Percentiles rank a stretch among this genome's conserved stretches.
Evolutionary conservation across 176 grass and related monocot genomes (phyloP).

Genomic region (Areca catechu): DNA sequence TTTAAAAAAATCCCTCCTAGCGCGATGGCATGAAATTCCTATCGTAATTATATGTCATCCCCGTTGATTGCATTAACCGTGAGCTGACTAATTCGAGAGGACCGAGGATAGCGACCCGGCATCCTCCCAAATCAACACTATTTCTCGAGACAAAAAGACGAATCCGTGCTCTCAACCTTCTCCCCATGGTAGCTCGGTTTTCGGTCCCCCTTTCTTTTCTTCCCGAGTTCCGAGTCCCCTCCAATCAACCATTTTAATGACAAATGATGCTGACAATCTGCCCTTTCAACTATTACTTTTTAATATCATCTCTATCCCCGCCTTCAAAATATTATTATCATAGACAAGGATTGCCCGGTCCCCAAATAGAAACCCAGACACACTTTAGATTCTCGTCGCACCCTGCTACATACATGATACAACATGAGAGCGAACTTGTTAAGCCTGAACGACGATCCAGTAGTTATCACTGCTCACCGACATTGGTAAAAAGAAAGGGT

Average conservation of each 20-base stretch:
- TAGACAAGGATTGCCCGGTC: neutral
- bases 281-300: too few relatives aligned
- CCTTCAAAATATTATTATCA: slow-evolving; percentile 30
- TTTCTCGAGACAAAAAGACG: too few relatives aligned
- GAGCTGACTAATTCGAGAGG: slow-evolving; percentile 36
- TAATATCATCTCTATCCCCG: neutral
- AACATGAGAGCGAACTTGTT: slow-evolving; percentile 89
- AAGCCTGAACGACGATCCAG: slow-evolving; percentile 38
- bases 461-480: slow-evolving; percentile 12
- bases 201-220: too few relatives aligned
- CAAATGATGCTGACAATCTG: too few relatives aligned
- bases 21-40: neutral
- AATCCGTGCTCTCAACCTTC: too few relatives aligned
- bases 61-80: neutral
- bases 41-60: slow-evolving; percentile 6
- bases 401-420: slow-evolving; percentile 32
- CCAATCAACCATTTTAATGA: too few relatives aligned
- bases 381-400: slow-evolving; percentile 2
- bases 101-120: slow-evolving; percentile 22
- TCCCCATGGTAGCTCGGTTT: too few relatives aligned
- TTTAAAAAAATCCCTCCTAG: too few relatives aligned
- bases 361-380: slow-evolving; percentile 54
- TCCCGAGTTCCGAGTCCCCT: too few relatives aligned
- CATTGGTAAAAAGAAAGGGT: slow-evolving; percentile 14
- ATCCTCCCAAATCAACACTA: neutral